phyloP scores from a whole-genome alignment of 768 basidiomycete genomes.

The Albatrellus ellisii region DNA sequence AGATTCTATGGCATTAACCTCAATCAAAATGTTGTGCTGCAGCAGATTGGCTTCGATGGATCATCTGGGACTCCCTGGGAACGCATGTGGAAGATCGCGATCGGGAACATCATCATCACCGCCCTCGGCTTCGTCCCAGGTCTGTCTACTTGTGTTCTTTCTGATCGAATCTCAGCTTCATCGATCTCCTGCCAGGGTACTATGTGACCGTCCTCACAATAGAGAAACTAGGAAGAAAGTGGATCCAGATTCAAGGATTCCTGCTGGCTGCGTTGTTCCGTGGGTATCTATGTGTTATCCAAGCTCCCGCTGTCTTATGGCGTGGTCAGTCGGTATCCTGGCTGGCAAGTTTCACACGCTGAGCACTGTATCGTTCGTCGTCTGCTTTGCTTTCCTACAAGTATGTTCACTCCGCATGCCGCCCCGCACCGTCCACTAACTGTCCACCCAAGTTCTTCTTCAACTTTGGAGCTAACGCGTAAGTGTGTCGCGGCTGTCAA shows the following conservation, averaged over 20 bases:
- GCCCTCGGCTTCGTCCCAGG: conserved; percentile 69
- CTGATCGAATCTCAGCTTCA: neutral
- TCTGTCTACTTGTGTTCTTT: conserved; percentile 14
- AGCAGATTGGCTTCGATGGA: conserved; percentile 59
- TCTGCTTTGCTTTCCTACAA: conserved; percentile 60
- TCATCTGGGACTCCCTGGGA: conserved; percentile 43
- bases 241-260: conserved; percentile 70
- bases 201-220: conserved; percentile 56
- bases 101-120: conserved; percentile 60
- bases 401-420: conserved; percentile 15
- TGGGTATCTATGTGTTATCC: conserved; percentile 18
- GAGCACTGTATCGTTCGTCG: conserved; percentile 48
- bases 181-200: conserved; percentile 33
- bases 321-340: conserved; percentile 42
- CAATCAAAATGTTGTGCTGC: conserved; percentile 68
- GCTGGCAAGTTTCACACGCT: conserved; percentile 51
- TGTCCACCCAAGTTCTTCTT: conserved; percentile 47
- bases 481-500: conserved; percentile 14
- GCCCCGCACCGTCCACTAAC: conserved; percentile 2
- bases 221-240: conserved; percentile 61
- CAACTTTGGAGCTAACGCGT: conserved; percentile 71
- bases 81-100: conserved; percentile 51
- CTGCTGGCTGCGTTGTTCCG: conserved; percentile 54
- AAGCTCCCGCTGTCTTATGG: neutral
- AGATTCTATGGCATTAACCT: conserved; percentile 69